A percentile compares a stretch with the other conserved stretches of the same genome.
Conservation (phyloP, 1,139 yeast species). For the Suhomyces bribrorum region DNA sequence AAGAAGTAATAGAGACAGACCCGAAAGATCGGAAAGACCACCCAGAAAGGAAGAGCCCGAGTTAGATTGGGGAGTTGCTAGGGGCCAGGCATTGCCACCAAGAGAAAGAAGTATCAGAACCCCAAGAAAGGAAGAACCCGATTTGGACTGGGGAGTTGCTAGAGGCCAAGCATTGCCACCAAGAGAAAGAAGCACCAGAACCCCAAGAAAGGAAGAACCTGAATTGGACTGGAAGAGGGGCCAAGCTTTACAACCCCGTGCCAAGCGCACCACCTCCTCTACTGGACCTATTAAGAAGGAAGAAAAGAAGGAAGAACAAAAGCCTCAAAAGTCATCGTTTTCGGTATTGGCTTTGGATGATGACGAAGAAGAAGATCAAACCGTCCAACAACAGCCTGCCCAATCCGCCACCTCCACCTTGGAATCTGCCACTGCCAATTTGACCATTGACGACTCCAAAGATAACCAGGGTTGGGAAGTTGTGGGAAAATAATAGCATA, state of each 20-base stretch:
- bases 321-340: slow-evolving; percentile 59
- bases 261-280: slow-evolving; percentile 12
- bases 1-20: slow-evolving; percentile 33
- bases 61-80: slow-evolving; percentile 47
- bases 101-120: slow-evolving; percentile 31
- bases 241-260: slow-evolving; percentile 30
- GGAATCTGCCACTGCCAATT: slow-evolving; percentile 42
- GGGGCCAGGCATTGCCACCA: slow-evolving; percentile 33
- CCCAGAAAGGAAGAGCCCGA: slow-evolving; percentile 34
- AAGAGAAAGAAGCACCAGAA: slow-evolving; percentile 20
- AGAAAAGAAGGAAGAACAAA: slow-evolving; percentile 38
- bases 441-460: slow-evolving; percentile 37
- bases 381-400: slow-evolving; percentile 24
- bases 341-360: slow-evolving; percentile 65
- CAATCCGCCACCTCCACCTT: slow-evolving; percentile 43
- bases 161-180: slow-evolving; percentile 24
- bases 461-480: slow-evolving; percentile 64
- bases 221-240: slow-evolving; percentile 36
- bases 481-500: slow-evolving; percentile 44
- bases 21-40: slow-evolving; percentile 24
- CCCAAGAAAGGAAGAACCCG: slow-evolving; percentile 50
- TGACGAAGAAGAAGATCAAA: slow-evolving; percentile 27
- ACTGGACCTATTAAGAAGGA: slow-evolving; percentile 20
- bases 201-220: slow-evolving; percentile 32
- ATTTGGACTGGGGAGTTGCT: slow-evolving; percentile 54